These are phyloP conservation scores for Wickerhamomyces xylosicus DNA, from an alignment of 805 yeast species.

Conservation along the genomic window DNA sequence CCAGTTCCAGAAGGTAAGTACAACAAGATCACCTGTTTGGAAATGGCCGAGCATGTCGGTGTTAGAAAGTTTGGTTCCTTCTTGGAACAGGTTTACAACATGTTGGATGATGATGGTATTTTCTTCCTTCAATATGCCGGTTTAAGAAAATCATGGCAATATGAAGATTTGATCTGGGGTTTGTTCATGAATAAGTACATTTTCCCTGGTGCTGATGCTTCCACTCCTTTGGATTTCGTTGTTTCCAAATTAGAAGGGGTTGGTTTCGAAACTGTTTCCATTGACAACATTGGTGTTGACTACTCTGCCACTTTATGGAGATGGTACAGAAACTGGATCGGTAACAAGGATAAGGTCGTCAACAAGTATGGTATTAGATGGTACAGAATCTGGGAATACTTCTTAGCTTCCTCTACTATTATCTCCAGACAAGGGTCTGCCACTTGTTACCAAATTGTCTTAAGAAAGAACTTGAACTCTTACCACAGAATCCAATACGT, in stretches of 20 bases:
- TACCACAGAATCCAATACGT: slow-evolving; percentile 76
- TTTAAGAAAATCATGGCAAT: slow-evolving; percentile 86
- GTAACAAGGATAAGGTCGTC: slow-evolving; percentile 65
- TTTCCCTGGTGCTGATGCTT: slow-evolving; percentile 97
- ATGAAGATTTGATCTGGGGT: slow-evolving; percentile 91
- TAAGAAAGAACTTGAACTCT: slow-evolving; percentile 82
- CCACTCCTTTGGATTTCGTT: slow-evolving; percentile 85
- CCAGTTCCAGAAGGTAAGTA: slow-evolving; percentile 63
- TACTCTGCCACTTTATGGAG: slow-evolving; percentile 86
- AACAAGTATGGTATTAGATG: slow-evolving; percentile 81
- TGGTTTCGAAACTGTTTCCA: slow-evolving; percentile 75
- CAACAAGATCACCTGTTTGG: slow-evolving; percentile 82
- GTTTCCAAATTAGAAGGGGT: slow-evolving; percentile 65
- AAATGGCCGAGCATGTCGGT: slow-evolving; percentile 96
- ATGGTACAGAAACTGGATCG: slow-evolving; percentile 93
- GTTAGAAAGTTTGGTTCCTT: slow-evolving; percentile 71
- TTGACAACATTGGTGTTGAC: slow-evolving; percentile 88
- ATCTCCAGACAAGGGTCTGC: slow-evolving; percentile 91
- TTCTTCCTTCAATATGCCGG: slow-evolving; percentile 88
- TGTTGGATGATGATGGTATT: slow-evolving; percentile 86
- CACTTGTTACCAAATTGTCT: slow-evolving; percentile 80
- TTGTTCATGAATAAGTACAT: slow-evolving; percentile 91
- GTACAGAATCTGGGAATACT: slow-evolving; percentile 91
- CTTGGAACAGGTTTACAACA: slow-evolving; percentile 70
- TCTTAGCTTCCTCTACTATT: slow-evolving; percentile 73